Evolutionary conservation across 2,329 filamentous ascomycete species (phyloP), one percentile per base, ranked within the genome.

Genomic region (Conoideocrella luteorostrata): DNA sequence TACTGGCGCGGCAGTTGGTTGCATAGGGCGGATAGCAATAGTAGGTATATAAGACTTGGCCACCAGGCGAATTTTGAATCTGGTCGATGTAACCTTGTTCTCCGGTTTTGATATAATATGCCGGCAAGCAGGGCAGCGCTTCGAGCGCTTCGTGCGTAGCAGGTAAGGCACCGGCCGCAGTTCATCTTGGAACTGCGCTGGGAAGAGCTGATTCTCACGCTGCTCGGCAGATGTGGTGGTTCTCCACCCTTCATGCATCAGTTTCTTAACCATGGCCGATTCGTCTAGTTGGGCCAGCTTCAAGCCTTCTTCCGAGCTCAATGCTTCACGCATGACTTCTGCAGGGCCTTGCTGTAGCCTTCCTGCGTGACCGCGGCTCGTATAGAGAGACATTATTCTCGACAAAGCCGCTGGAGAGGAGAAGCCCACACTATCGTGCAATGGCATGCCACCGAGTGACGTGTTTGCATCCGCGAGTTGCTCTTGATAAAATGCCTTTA

Each of bases 81-180:
- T 84, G 6, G 86, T 93, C 41, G 86, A 91, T 37, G 82, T 80
- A 24, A 95, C 83, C 64, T 97, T 98, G 47, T 83, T 79, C 65
- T 98, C 93, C 12, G 91, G 93, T 62, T 95, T 94, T 48, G 88
- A 86, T 54, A 98, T 84, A 59, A 97, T 96, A 67, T 97, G 91
- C 11, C 93, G 84, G 66, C 93, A 98, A 10, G 84, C 78, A 40
- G 88, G 85, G 64, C 93, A 98, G 36, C 93, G 87, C 68, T 96
- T 97, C 17, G 88, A 89, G 29, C 91, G 85, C 60, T 96, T 96
- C 0, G 91, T 95, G 45, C 88, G 84, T 12, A 98, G 78, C 2
- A 94, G 76, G 13, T 86, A 84, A 0, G 90, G 84, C 12, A 90
- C 76, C 0, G 93, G 93, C 22, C 88, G 83, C 5, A 97, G 77